Conservation (phyloP, 257 asterid genomes). For the Salvia splendens region DNA sequence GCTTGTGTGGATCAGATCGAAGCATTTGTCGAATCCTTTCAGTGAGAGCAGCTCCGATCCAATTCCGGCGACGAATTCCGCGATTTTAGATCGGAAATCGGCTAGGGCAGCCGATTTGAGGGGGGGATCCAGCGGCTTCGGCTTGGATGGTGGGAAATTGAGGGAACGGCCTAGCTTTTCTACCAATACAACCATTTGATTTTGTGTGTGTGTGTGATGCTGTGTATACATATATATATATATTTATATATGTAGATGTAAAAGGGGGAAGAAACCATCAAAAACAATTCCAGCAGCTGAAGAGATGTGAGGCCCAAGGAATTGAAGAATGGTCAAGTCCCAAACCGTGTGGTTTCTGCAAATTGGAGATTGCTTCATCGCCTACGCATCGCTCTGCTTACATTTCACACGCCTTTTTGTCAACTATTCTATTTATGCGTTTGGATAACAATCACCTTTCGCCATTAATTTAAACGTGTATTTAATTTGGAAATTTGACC, state of each 20-base stretch:
- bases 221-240: conserved; percentile 8
- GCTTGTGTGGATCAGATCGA: conserved; percentile 41
- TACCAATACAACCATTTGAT: conserved; percentile 47
- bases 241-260: not conserved
- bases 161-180: conserved; percentile 42
- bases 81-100: conserved; percentile 45
- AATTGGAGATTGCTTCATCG: conserved; percentile 19
- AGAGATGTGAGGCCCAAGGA: conserved; percentile 1
- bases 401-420: conserved; percentile 13
- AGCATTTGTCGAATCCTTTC: conserved; percentile 37
- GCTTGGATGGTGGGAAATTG: conserved; percentile 33
- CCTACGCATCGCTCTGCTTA: conserved; percentile 26
- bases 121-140: conserved; percentile 31
- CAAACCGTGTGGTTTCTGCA: conserved; percentile 32
- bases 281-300: conserved; percentile 21
- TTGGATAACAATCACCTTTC: not conserved
- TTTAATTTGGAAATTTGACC: not conserved
- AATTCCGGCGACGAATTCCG: conserved; percentile 36
- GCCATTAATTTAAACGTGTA: conserved; percentile 16
- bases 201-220: not conserved
- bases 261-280: conserved; percentile 7
- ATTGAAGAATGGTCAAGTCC: conserved; percentile 38
- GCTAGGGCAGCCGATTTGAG: conserved; percentile 38
- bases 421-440: not conserved
- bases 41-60: conserved; percentile 39